Conservation (phyloP, 78 protist species). For the Dictyostelium firmibasis region DNA sequence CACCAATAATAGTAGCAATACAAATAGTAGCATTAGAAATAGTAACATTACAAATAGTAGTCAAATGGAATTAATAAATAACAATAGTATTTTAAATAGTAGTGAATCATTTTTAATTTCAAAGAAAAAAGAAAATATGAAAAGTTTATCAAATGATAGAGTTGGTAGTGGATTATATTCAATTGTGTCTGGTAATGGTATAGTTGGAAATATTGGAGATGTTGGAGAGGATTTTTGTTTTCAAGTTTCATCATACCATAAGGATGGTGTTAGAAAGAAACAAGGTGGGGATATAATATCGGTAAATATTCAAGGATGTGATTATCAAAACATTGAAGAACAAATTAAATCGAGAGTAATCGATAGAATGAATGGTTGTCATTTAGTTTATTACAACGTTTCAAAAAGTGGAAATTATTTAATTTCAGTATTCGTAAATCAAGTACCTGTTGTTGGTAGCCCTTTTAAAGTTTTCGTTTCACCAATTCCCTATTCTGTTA, state of each 20-base stretch:
- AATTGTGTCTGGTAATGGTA: slow-evolving; percentile 16
- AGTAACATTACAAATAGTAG: background rate
- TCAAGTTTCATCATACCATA: slow-evolving; percentile 22
- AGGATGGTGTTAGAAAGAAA: slow-evolving; percentile 16
- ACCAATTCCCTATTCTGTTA: background rate
- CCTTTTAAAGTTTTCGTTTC: slow-evolving; percentile 30
- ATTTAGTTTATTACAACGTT: slow-evolving; percentile 26
- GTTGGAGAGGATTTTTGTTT: slow-evolving; percentile 62
- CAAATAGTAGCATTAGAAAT: background rate
- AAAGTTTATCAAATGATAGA: background rate
- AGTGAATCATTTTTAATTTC: background rate
- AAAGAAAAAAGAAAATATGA: background rate
- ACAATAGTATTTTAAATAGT: background rate
- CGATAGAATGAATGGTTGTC: slow-evolving; percentile 46
- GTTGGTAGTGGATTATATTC: slow-evolving; percentile 35
- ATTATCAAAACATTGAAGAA: slow-evolving; percentile 34
- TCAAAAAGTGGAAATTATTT: slow-evolving; percentile 15
- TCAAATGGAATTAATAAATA: background rate
- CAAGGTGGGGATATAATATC: slow-evolving; percentile 46
- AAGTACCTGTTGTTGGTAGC: slow-evolving; percentile 20
- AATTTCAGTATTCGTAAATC: slow-evolving; percentile 52
- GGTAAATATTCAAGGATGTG: slow-evolving; percentile 47
- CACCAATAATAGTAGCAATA: background rate
- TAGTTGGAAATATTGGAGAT: slow-evolving; percentile 32
- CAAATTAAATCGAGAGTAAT: slow-evolving; percentile 9